Evolutionary conservation across 805 yeast genomes (phyloP).

Genomic region (Starmerella vitae): DNA sequence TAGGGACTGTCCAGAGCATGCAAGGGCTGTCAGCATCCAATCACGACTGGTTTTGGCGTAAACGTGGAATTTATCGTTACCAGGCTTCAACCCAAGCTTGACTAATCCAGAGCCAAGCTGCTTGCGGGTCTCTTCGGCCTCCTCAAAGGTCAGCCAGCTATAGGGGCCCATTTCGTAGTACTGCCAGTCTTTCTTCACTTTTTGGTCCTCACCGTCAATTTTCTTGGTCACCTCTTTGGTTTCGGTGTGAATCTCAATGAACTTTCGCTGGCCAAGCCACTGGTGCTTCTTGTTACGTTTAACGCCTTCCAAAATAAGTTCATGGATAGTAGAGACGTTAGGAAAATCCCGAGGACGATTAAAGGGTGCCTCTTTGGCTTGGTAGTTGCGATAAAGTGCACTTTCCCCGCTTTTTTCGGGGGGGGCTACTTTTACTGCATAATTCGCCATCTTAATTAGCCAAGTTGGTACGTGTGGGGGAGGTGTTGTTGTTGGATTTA

Average conservation of each 20-base stretch:
- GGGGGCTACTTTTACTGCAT: constrained; percentile 25
- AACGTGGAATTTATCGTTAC: constrained; percentile 55
- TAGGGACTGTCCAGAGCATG: constrained; percentile 61
- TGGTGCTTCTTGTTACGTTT: constrained; percentile 39
- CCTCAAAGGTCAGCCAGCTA: constrained; percentile 46
- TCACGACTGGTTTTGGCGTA: constrained; percentile 77
- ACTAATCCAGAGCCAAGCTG: constrained; percentile 63
- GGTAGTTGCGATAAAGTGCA: constrained; percentile 27
- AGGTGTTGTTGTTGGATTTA: too few species aligned
- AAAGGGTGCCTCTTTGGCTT: constrained; percentile 31
- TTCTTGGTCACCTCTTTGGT: constrained; percentile 57
- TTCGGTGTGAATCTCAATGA: constrained; percentile 62
- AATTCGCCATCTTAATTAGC: constrained; percentile 6
- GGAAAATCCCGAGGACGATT: constrained; percentile 53
- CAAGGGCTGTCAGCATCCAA: constrained; percentile 84
- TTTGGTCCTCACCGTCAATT: constrained; percentile 59
- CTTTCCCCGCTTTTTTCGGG: constrained; percentile 27
- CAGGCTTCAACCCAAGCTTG: constrained; percentile 57
- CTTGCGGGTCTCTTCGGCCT: constrained; percentile 39
- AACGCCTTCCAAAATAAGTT: constrained; percentile 50
- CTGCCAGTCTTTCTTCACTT: constrained; percentile 76
- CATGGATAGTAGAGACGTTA: constrained; percentile 45
- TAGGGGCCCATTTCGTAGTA: constrained; percentile 70
- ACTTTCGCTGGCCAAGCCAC: constrained; percentile 68
- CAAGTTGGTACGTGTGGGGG: background rate